Conservation (phyloP, 805 yeast species). For the Kuraishia floccosa region DNA sequence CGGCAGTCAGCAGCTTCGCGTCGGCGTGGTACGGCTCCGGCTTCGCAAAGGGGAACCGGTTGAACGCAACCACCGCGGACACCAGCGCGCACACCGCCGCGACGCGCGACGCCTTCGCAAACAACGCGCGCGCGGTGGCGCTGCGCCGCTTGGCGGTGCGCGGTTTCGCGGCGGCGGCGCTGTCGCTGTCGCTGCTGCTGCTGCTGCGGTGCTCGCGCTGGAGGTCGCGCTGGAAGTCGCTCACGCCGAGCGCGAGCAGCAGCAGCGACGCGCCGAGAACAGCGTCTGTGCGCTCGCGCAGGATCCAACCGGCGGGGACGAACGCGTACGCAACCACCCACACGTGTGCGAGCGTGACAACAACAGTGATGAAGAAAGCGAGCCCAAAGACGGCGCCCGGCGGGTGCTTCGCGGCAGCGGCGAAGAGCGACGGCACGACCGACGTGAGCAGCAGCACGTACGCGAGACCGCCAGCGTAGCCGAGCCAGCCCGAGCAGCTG, state of each 20-base stretch:
- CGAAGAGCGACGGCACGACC: constrained; percentile 48
- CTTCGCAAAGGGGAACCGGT: constrained; percentile 45
- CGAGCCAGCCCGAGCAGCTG: constrained; percentile 51
- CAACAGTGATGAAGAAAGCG: constrained; percentile 35
- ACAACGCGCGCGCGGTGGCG: constrained; percentile 8
- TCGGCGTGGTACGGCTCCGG: constrained; percentile 61
- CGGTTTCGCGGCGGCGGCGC: neutral
- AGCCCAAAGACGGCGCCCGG: constrained; percentile 43
- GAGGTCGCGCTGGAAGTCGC: constrained; percentile 18
- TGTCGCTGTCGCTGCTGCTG: neutral
- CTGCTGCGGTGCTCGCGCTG: neutral
- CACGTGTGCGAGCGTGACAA: constrained; percentile 70
- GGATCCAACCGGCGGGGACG: constrained; percentile 85
- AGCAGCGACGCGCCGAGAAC: constrained; percentile 48
- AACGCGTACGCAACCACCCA: constrained; percentile 99
- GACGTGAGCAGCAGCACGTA: constrained; percentile 52
- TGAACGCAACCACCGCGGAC: constrained; percentile 39
- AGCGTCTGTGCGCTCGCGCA: constrained; percentile 83
- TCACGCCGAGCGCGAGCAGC: constrained; percentile 42
- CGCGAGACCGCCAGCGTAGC: constrained; percentile 61
- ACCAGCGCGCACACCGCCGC: too few relatives aligned
- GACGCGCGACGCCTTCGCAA: too few relatives aligned
- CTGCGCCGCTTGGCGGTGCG: neutral
- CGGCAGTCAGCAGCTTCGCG: constrained; percentile 77
- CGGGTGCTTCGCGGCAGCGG: constrained; percentile 40